phyloP scores from a whole-genome alignment of 2,329 filamentous ascomycete genomes.

The Aspergillus uvarum region DNA sequence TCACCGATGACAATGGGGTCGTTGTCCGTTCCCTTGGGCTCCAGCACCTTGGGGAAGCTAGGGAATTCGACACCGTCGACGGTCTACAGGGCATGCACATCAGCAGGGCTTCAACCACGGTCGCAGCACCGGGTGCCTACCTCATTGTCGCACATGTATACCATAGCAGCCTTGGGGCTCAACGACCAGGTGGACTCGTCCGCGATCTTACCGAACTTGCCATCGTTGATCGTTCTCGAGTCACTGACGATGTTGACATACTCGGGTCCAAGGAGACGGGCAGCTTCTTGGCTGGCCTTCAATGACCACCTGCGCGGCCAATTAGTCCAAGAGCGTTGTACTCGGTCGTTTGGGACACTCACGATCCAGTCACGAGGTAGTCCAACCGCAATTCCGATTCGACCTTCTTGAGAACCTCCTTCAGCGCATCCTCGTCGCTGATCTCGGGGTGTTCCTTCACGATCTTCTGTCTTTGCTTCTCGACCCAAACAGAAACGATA shows the following conservation, averaged over 20 bases:
- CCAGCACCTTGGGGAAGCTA: slow-evolving; percentile 64
- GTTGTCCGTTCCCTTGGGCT: slow-evolving; percentile 53
- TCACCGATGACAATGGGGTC: slow-evolving; percentile 81
- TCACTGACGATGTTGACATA: slow-evolving; percentile 76
- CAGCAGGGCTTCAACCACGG: neutral
- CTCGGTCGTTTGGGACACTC: neutral
- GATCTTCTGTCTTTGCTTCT: slow-evolving; percentile 59
- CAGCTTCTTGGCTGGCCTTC: slow-evolving; percentile 83
- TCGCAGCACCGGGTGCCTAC: neutral
- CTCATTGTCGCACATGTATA: slow-evolving; percentile 93
- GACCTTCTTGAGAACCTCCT: slow-evolving; percentile 63
- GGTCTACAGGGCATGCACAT: slow-evolving; percentile 20
- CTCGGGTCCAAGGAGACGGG: slow-evolving; percentile 71
- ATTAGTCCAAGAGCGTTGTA: slow-evolving; percentile 3
- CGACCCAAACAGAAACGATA: slow-evolving; percentile 78
- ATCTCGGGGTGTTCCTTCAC: slow-evolving; percentile 46
- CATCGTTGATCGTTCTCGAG: slow-evolving; percentile 60
- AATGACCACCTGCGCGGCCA: slow-evolving; percentile 63
- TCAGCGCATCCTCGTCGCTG: slow-evolving; percentile 56
- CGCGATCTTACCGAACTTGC: slow-evolving; percentile 85
- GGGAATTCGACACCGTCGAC: slow-evolving; percentile 87
- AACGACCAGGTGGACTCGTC: slow-evolving; percentile 74
- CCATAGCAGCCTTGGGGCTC: slow-evolving; percentile 63
- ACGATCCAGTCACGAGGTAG: slow-evolving; percentile 81
- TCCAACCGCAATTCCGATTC: slow-evolving; percentile 75